phyloP scores from a whole-genome alignment of 352 stramenopile species.

The Blastocystis sp. region DNA sequence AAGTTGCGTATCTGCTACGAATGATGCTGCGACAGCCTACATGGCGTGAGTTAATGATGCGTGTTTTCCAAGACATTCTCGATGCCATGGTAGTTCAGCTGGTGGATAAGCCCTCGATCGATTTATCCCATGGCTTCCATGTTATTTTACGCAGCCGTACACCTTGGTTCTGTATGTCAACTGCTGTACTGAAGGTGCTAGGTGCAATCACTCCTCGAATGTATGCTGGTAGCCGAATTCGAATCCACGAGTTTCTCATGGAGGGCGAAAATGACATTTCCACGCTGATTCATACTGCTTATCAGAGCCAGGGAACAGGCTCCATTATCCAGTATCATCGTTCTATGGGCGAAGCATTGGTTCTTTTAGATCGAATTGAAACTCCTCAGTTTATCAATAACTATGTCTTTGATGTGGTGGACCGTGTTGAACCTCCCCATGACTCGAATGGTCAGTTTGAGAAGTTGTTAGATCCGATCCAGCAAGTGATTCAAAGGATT shows the following conservation, averaged over 20 bases:
- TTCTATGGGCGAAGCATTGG: slow-evolving; percentile 44
- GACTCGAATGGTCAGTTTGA: not conserved
- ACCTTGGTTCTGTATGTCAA: slow-evolving; percentile 27
- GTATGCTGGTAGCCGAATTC: slow-evolving; percentile 40
- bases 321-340: slow-evolving; percentile 52
- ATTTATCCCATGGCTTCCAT: not conserved
- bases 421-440: not conserved
- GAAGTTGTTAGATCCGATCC: not conserved
- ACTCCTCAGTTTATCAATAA: slow-evolving; percentile 11
- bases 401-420: slow-evolving; percentile 53
- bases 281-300: slow-evolving; percentile 26
- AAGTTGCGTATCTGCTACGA: slow-evolving; percentile 42
- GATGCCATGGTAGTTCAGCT: not conserved
- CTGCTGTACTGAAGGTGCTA: slow-evolving; percentile 39
- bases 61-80: slow-evolving; percentile 13
- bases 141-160: not conserved
- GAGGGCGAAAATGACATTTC: slow-evolving; percentile 41
- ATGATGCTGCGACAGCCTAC: not conserved
- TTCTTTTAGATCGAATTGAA: slow-evolving; percentile 32
- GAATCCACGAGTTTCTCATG: slow-evolving; percentile 59
- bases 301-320: slow-evolving; percentile 48
- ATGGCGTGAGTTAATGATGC: not conserved
- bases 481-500: not conserved
- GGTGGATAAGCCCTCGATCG: not conserved
- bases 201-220: slow-evolving; percentile 40